Evolutionary conservation across 2,329 filamentous ascomycete species (phyloP), one percentile per base, ranked within the genome.

Genomic region (Teratosphaeria zuluensis): DNA sequence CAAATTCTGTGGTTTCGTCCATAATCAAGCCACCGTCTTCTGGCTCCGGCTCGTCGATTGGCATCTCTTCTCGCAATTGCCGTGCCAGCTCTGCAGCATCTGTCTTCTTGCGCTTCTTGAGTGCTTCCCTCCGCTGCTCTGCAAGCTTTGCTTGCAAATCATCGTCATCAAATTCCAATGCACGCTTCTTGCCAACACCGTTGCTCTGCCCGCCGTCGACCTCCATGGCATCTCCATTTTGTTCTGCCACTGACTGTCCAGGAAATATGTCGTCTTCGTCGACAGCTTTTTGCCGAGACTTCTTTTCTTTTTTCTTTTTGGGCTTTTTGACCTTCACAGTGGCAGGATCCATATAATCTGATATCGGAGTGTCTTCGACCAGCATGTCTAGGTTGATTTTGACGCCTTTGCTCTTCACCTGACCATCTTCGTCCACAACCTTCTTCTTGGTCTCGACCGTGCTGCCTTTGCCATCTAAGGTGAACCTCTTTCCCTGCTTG

Each of bases 291-390:
- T 88, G 84, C 55, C 89, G 81, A 1, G 87, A 89, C 60, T 69
- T 71, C 72, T 91, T 92, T 33, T 84, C 81, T 75, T 92, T 94
- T 63, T 76, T 77, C 75, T 87, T 96, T 75, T 95, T 96, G 0
- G 90, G 87, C 73, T 96, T 99, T 76, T 91, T 95, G 63, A 97
- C 82, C 74, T 96, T 99, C 69, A 96, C 83, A 66, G 94, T 87
- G 1, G 88, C 89, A 16, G 87, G 77, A 62, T 96, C 90, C 63
- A 95, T 79, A 72, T 99, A 99, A 72, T 99, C 94, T 19, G 92
- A 96, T 16, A 83, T 77, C 1, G 85, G 85, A 8, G 31, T 28
- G 31, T 82, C 79, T 19, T 86, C 82, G 70, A 80, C 71, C 56
- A 78, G 65, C 53, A 91, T 81, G 66, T 96, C 92, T 3, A 99